Evolutionary conservation across 225 moss, liverwort and hornwort species (phyloP).

Genomic region (Anthoceros angustus): DNA sequence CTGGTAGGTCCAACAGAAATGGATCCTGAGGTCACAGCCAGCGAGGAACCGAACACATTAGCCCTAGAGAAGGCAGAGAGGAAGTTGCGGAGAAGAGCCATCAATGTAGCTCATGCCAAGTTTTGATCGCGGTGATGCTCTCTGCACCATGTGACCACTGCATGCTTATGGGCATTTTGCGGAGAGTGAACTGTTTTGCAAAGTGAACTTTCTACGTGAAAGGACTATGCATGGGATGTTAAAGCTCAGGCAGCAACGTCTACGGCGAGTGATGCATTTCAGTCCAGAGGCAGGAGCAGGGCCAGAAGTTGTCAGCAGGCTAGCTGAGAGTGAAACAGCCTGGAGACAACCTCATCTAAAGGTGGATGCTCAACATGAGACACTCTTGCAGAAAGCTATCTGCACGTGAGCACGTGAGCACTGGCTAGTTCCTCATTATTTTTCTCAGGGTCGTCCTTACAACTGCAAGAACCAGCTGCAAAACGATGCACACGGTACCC

Average conservation of each 20-base stretch:
- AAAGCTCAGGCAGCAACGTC: conserved; percentile 64
- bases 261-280: conserved; percentile 50
- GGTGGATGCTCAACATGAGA: conserved; percentile 54
- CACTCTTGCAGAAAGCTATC: conserved; percentile 63
- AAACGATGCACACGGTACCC: no score
- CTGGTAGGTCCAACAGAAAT: conserved; percentile 7
- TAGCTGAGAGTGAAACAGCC: conserved; percentile 38
- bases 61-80: conserved; percentile 46
- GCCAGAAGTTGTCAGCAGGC: conserved; percentile 14
- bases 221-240: conserved; percentile 96
- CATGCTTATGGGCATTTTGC: conserved; percentile 61
- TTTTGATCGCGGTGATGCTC: conserved; percentile 64
- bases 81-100: conserved; percentile 57
- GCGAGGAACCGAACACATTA: conserved; percentile 11
- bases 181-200: conserved; percentile 59
- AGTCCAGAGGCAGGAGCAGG: conserved; percentile 37
- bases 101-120: conserved; percentile 61
- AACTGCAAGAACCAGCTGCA: no score
- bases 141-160: conserved; percentile 64
- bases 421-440: no score
- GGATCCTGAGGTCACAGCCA: conserved; percentile 9
- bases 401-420: conserved; percentile 10
- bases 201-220: conserved; percentile 56
- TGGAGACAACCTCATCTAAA: conserved; percentile 35
- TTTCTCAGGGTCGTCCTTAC: no score